These are phyloP conservation scores for Chlamydomonas reinhardtii DNA, from an alignment of 163 green algal species.

Conservation along the genomic window DNA sequence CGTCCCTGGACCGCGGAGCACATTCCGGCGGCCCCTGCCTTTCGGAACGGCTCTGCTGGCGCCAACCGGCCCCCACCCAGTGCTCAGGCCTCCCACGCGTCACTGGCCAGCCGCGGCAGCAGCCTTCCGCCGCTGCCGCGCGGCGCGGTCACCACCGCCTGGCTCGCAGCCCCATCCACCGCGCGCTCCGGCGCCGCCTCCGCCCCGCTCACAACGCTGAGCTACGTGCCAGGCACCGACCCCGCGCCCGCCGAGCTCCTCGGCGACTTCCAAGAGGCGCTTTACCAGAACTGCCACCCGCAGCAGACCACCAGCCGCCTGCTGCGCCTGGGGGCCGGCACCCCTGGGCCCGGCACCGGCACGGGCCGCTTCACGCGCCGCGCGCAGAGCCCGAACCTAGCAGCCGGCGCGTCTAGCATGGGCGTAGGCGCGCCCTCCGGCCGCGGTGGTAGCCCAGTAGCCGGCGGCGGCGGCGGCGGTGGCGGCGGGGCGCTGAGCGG, in stretches of 20 bases:
- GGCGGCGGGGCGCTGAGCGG: too few relatives aligned
- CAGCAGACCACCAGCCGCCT: constrained; percentile 21
- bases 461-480: too few relatives aligned
- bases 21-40: too few relatives aligned
- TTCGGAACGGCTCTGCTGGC: too few relatives aligned
- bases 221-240: background rate
- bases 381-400: background rate
- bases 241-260: background rate
- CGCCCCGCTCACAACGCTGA: too few relatives aligned
- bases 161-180: background rate
- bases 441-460: background rate
- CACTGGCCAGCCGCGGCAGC: too few relatives aligned
- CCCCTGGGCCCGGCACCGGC: background rate
- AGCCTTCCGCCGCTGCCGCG: constrained; percentile 10
- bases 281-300: constrained; percentile 26
- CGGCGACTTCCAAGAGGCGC: constrained; percentile 26
- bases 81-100: too few relatives aligned
- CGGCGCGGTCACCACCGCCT: background rate
- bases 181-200: too few relatives aligned
- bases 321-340: constrained; percentile 8
- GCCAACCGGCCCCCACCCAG: too few relatives aligned
- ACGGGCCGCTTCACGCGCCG: background rate
- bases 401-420: too few relatives aligned
- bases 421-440: too few relatives aligned
- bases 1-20: too few relatives aligned